Evolutionary conservation across 257 asterid genomes (phyloP).

Genomic region (Petunia secreta): DNA sequence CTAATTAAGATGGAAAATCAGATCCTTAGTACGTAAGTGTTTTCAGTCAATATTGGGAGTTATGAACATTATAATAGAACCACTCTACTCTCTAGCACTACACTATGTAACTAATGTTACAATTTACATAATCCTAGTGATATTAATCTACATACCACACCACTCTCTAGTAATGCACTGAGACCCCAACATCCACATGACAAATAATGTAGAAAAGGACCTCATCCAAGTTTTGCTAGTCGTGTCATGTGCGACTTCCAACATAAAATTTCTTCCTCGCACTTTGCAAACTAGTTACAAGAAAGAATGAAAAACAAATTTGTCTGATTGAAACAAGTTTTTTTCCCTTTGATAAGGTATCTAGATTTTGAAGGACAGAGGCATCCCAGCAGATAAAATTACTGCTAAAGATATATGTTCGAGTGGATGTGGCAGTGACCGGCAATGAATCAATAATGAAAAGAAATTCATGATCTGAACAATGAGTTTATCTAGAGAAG

Average conservation of each 20-base stretch:
- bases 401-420: not conserved
- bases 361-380: not conserved
- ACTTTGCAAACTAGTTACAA: too few relatives aligned
- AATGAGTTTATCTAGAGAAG: not conserved
- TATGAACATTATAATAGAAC: not conserved
- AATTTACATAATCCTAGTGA: not conserved
- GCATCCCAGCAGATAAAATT: not conserved
- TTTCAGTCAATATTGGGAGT: not conserved
- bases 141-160: not conserved
- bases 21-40: not conserved
- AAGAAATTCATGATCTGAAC: not conserved
- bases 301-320: not conserved
- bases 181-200: too few relatives aligned
- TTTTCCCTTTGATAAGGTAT: not conserved
- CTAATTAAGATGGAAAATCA: not conserved
- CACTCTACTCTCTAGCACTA: not conserved
- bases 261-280: too few relatives aligned
- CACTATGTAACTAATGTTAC: too few relatives aligned
- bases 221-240: too few relatives aligned
- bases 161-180: not conserved
- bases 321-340: not conserved
- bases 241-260: too few relatives aligned
- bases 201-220: too few relatives aligned
- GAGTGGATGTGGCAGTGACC: not conserved
- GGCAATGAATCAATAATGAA: not conserved